Evolutionary conservation across 2,329 filamentous ascomycete genomes (phyloP).

Genomic region (Sphaerulina musiva): DNA sequence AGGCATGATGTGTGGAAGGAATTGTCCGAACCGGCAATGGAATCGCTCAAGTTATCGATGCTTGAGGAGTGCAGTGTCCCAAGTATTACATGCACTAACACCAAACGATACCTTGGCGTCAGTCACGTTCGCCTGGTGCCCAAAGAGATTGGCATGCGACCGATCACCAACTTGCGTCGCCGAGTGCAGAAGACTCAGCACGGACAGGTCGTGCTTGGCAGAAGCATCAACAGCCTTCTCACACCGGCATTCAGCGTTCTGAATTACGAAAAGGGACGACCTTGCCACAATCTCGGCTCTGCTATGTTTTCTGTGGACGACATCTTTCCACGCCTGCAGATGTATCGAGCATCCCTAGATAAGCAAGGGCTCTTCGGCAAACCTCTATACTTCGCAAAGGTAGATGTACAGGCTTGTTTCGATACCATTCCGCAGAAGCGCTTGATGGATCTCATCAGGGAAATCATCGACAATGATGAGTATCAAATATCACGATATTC

Average conservation of each 20-base stretch:
- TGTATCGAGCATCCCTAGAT: conserved; percentile 54
- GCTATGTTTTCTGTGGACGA: conserved; percentile 76
- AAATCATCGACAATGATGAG: conserved; percentile 49
- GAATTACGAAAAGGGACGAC: conserved; percentile 60
- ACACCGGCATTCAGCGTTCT: conserved; percentile 69
- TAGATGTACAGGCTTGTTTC: conserved; percentile 88
- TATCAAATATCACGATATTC: conserved; percentile 72
- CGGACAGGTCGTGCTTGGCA: conserved; percentile 51
- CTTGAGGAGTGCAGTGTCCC: conserved; percentile 67
- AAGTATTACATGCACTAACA: conserved; percentile 53
- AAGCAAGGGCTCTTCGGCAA: conserved; percentile 31
- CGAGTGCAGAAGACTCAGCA: conserved; percentile 50
- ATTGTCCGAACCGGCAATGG: conserved; percentile 66
- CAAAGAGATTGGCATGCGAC: conserved; percentile 67
- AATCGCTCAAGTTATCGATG: conserved; percentile 61
- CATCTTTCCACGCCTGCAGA: conserved; percentile 65
- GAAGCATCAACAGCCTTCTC: conserved; percentile 64
- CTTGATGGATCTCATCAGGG: conserved; percentile 60
- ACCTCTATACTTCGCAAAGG: conserved; percentile 77
- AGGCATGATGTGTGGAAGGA: conserved; percentile 85
- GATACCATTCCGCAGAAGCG: conserved; percentile 85
- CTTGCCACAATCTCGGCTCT: conserved; percentile 61
- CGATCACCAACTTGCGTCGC: conserved; percentile 79
- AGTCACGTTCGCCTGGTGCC: conserved; percentile 76
- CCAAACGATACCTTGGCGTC: conserved; percentile 61